Evolutionary conservation across 805 yeast genomes (phyloP), one percentile per base, ranked within the genome.

Genomic region (Kuraishia floccosa): DNA sequence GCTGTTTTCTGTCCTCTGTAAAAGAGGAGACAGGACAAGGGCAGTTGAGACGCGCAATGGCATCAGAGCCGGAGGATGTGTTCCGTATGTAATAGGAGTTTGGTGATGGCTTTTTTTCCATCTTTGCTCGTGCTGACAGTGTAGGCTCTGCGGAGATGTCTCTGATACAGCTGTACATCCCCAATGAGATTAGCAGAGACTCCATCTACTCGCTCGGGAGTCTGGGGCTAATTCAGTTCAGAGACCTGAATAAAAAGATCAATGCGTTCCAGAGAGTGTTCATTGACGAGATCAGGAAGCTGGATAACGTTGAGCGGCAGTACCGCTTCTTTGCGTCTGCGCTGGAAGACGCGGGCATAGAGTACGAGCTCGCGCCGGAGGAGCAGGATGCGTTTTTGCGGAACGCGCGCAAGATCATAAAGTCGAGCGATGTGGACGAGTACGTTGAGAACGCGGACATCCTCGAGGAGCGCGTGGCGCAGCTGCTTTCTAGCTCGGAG

Each of bases 71-170:
- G 4, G 31, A 30, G 12, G 31, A 20, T 4, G 24, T 30, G 16
- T 30, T 30, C 31, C 31, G 30, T 27, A 27, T 17, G 30, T 27
- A 11, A 9, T 13, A 12, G 6, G n/a, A n/a, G n/a, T 15, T 13
- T n/a, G n/a, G n/a, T n/a, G n/a, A n/a, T n/a, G n/a, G n/a, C 16
- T 25, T 15, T 6, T 13, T 10, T 15, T 9, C 12, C 6, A 12
- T 13, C 13, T 9, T 11, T n/a, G 26, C 26, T 13, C 26, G 11
- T 18, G 18, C 21, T 27, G 18, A 27, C 30, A 25, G 6, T 25
- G 10, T 20, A 60, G 65, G 96, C 66, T 87, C 97, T 36, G 97
- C 97, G 78, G 94, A 83, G 48, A 93, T 91, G 97, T 73, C 94
- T 28, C 69, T 87, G 46, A 81, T 89, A 32, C 96, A 91, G 60